Percentiles rank a stretch among this genome's conserved stretches.
Conservation (phyloP, 257 asterid species). For the Capsicum chinense region DNA sequence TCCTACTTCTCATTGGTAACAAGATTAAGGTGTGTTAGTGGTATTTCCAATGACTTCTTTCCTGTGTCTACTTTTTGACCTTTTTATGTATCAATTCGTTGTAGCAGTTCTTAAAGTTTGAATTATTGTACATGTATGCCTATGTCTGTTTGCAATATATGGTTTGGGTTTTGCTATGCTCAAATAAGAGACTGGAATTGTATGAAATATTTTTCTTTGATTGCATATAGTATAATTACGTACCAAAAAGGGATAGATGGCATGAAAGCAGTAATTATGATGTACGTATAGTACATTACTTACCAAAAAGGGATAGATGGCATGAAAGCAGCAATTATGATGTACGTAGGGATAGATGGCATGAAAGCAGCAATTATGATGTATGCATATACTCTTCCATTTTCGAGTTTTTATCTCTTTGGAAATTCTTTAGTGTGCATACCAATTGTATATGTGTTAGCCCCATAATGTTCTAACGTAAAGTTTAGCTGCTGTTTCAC, state of each 20-base stretch:
- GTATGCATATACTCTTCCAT: not conserved
- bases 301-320: not conserved
- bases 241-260: not conserved
- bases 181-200: not conserved
- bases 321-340: not conserved
- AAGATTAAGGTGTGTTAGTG: constrained; percentile 78
- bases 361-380: not conserved
- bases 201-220: not conserved
- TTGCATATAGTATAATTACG: not conserved
- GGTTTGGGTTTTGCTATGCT: constrained; percentile 18
- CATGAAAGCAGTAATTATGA: not conserved
- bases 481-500: constrained; percentile 4
- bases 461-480: not conserved
- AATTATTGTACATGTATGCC: constrained; percentile 10
- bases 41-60: constrained; percentile 33
- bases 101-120: not conserved
- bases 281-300: not conserved
- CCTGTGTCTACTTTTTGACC: constrained; percentile 24
- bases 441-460: not conserved
- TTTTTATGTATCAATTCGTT: not conserved
- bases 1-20: constrained; percentile 94
- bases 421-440: not conserved
- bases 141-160: constrained; percentile 10
- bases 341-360: not conserved
- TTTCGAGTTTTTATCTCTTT: not conserved